Evolutionary conservation across 345 rosid species (phyloP), one percentile per base, ranked within the genome.

Genomic region (Salix suchowensis): DNA sequence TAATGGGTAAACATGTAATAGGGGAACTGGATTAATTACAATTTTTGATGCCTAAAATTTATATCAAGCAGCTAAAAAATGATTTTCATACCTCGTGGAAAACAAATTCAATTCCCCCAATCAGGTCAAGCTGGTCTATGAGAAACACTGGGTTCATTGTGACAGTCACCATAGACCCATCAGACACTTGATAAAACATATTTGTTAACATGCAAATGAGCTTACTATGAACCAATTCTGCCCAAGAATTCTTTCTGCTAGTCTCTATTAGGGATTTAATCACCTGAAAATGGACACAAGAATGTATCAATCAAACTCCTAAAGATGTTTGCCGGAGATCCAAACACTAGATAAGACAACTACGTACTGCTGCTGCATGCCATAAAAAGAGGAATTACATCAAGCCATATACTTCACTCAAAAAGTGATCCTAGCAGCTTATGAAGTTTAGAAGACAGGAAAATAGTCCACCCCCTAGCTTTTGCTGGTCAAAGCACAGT

Each of bases 171-270:
- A 86, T 66, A 72, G 88, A 60, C 66, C 77, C 91, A 75, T 87
- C 91, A 74, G 94, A 86, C 75, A 91, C 86, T 77, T 84, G 85
- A 82, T 92, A 96, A 79, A 93, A 89, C 97, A 93, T 96, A 85
- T 96, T 93, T 55, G 92, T 84, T 82, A 96, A 85, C 85, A 96
- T 90, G 87, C 92, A 89, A 81, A 90, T 78, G 80, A 96, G 97
- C 88, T 90, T 96, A 88, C 90, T 91, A 81, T 93, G 97, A 85
- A 96, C 98, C 80, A 93, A 83, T 82, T 92, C 99, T 67, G 99
- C 97, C 99, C 99, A 96, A 65, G 92, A 93, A 83, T 93, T 91
- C 73, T 64, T 67, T 85, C 97, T 86, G 90, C 99, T 90, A 69
- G 82, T 81, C 86, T 80, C 85, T 78, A 96, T 76, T 69, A 96